Evolutionary conservation across 257 asterid genomes (phyloP).

Genomic region (Solanum corneliomulleri): DNA sequence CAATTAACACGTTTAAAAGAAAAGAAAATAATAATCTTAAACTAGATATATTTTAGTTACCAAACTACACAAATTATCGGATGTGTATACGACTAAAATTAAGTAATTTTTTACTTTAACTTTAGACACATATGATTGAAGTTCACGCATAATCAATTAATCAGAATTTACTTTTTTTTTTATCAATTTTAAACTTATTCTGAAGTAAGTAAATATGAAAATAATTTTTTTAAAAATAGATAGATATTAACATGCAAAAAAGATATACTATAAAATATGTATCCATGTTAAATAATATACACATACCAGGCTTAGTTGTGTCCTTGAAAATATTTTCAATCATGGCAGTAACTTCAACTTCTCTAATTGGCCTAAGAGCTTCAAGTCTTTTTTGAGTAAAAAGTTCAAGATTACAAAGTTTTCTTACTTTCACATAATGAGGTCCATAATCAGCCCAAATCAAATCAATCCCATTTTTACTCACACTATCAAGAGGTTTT

Average conservation of each 20-base stretch:
- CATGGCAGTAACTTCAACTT: slow-evolving; percentile 79
- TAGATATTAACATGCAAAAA: not conserved
- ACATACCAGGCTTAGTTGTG: slow-evolving; percentile 5
- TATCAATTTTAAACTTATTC: not conserved
- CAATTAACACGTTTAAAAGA: no score
- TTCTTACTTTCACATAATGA: slow-evolving; percentile 78
- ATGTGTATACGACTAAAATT: no score
- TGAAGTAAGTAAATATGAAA: not conserved
- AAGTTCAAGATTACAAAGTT: slow-evolving; percentile 70
- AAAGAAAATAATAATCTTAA: no score
- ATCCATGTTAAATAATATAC: not conserved
- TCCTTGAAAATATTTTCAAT: slow-evolving; percentile 53
- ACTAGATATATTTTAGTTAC: no score
- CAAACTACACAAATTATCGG: no score
- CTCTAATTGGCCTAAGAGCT: slow-evolving; percentile 63
- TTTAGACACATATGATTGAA: not conserved
- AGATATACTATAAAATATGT: no score
- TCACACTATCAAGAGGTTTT: slow-evolving; percentile 23
- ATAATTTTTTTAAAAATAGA: not conserved
- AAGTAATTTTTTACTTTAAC: no score
- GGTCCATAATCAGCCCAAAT: slow-evolving; percentile 94
- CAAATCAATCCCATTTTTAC: slow-evolving; percentile 67
- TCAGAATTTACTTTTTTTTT: not conserved
- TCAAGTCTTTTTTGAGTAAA: slow-evolving; percentile 64
- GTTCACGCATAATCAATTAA: no score